Evolutionary conservation across 176 grass and related monocot genomes (phyloP).

Genomic region (Triticum turgidum): DNA sequence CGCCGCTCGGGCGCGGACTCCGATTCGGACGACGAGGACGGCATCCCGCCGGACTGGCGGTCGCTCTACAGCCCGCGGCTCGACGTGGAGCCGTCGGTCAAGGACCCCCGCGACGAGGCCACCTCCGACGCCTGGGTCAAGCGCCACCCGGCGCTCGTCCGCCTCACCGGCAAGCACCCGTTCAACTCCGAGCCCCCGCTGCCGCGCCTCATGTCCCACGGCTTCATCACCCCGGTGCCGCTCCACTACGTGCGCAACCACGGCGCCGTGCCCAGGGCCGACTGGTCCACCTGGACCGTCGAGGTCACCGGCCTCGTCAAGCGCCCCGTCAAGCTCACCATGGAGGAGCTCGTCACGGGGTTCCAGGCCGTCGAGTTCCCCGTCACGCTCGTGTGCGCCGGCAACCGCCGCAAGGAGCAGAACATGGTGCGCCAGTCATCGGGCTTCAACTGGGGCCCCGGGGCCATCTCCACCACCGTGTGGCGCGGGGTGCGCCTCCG

Average conservation of each 20-base stretch:
- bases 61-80: constrained; percentile 19
- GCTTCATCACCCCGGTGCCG: constrained; percentile 84
- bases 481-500: constrained; percentile 70
- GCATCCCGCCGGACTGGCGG: constrained; percentile 34
- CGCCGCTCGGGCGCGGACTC: neutral
- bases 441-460: constrained; percentile 89
- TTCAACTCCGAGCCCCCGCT: constrained; percentile 79
- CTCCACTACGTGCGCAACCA: constrained; percentile 98
- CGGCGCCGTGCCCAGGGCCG: constrained; percentile 60
- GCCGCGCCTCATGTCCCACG: constrained; percentile 55
- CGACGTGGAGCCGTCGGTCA: constrained; percentile 36
- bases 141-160: constrained; percentile 66
- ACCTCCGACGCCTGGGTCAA: constrained; percentile 70
- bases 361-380: constrained; percentile 61
- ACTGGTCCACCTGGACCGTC: constrained; percentile 71
- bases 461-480: constrained; percentile 69
- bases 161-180: constrained; percentile 79
- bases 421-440: constrained; percentile 66
- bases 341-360: constrained; percentile 55
- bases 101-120: constrained; percentile 61
- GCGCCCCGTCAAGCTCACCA: constrained; percentile 48
- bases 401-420: constrained; percentile 86
- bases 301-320: constrained; percentile 68
- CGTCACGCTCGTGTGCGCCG: constrained; percentile 71
- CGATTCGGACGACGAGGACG: constrained; percentile 30